Evolutionary conservation across 1,284 basidiomycete species (phyloP).

Genomic region (Pulveroboletus sp.): DNA sequence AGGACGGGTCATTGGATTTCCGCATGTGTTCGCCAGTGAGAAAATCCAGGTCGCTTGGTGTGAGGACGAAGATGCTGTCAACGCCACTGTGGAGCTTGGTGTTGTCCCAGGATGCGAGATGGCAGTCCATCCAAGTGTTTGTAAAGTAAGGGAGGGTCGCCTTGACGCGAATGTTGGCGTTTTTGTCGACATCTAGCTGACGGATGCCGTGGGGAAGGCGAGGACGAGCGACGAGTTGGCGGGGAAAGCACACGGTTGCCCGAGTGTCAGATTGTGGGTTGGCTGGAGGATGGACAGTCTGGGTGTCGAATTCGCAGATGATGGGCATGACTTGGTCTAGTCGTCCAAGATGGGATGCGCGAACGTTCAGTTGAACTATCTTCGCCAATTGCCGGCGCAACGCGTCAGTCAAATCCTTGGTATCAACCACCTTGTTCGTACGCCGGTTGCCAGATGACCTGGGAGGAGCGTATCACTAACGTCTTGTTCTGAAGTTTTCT

Average conservation of each 20-base stretch:
- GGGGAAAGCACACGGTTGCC: conserved; percentile 13
- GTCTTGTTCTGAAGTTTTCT: no score
- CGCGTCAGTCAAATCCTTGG: no score
- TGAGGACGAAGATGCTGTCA: conserved; percentile 10
- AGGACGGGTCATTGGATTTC: neutral
- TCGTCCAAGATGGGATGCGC: no score
- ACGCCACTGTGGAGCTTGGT: conserved; percentile 8
- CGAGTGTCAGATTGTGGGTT: conserved; percentile 12
- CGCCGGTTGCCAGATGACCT: no score
- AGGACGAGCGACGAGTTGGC: conserved; percentile 17
- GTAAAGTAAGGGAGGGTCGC: conserved; percentile 9
- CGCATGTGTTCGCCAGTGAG: conserved; percentile 22
- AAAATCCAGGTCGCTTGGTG: conserved; percentile 25
- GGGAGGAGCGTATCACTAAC: no score
- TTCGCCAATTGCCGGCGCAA: no score
- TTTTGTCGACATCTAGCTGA: conserved; percentile 8
- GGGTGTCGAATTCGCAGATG: conserved; percentile 19
- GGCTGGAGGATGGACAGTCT: neutral
- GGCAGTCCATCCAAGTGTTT: conserved; percentile 16
- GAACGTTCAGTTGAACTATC: no score
- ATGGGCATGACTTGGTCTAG: conserved; percentile 16
- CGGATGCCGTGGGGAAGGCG: conserved; percentile 22
- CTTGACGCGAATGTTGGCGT: conserved; percentile 11
- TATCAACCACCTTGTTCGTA: no score
- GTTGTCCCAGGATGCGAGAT: conserved; percentile 9